A percentile compares a stretch with the other conserved stretches of the same genome.
Conservation (phyloP, 2,329 filamentous ascomycete species). For the Chrysosporium keratinophilum region DNA sequence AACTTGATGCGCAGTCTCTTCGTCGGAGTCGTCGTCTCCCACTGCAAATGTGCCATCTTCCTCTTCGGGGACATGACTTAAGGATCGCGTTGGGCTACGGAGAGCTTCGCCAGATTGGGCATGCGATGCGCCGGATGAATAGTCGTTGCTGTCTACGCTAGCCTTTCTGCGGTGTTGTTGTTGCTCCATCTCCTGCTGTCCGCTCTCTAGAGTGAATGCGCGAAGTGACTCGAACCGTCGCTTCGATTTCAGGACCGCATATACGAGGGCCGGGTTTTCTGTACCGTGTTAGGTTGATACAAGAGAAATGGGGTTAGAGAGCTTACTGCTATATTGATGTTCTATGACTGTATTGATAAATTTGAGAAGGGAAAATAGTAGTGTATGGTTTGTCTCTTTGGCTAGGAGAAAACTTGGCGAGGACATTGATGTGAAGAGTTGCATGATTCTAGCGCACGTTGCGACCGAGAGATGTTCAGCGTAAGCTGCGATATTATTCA, state of each 20-base stretch:
- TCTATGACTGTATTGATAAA: conserved; percentile 84
- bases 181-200: conserved; percentile 80
- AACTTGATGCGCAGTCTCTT: conserved; percentile 52
- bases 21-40: conserved; percentile 63
- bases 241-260: conserved; percentile 65
- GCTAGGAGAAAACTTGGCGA: conserved; percentile 83
- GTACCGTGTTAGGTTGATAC: conserved; percentile 19
- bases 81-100: conserved; percentile 39
- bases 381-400: conserved; percentile 78
- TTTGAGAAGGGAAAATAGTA: conserved; percentile 73
- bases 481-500: conserved; percentile 86
- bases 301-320: not conserved
- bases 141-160: conserved; percentile 29
- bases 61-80: conserved; percentile 58
- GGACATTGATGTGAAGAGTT: conserved; percentile 85
- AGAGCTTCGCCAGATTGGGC: conserved; percentile 1
- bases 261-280: conserved; percentile 75
- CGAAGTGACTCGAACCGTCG: conserved; percentile 77
- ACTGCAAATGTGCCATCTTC: conserved; percentile 79
- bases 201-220: conserved; percentile 82
- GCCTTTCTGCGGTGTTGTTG: conserved; percentile 62
- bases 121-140: conserved; percentile 28
- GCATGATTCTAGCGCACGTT: conserved; percentile 70
- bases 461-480: conserved; percentile 63
- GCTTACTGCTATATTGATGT: conserved; percentile 68